These are phyloP conservation scores for Tulasnella sp. DNA, from an alignment of 768 basidiomycete genomes.

Conservation along the genomic window DNA sequence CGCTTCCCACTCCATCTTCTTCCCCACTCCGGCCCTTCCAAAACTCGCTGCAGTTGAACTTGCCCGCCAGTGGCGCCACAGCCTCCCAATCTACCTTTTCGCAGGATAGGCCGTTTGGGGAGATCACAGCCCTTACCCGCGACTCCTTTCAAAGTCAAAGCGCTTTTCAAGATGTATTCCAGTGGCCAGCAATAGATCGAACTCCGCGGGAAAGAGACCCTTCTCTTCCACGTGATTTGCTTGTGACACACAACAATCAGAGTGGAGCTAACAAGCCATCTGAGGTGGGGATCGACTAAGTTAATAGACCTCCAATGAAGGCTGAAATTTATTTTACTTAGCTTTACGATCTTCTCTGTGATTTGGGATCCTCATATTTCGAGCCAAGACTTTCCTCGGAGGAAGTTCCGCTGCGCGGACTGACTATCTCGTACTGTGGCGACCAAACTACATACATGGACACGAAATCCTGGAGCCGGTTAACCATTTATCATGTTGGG, in stretches of 20 bases:
- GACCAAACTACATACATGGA: neutral
- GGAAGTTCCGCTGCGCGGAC: neutral
- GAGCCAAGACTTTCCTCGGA: neutral
- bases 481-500: neutral
- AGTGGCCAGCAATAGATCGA: neutral
- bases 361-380: neutral
- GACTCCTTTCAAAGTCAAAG: neutral
- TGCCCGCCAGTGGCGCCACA: neutral
- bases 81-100: neutral
- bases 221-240: neutral
- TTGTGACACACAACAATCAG: neutral
- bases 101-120: neutral
- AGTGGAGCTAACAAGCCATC: neutral
- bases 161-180: neutral
- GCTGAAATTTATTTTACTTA: neutral
- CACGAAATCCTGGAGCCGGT: neutral
- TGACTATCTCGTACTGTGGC: neutral
- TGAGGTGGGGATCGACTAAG: neutral
- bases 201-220: neutral
- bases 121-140: neutral
- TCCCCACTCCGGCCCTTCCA: neutral
- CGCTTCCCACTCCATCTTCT: neutral
- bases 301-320: neutral
- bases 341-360: neutral
- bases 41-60: neutral